Evolutionary conservation across 1,284 basidiomycete species (phyloP).

Genomic region (Flammula alnicola): DNA sequence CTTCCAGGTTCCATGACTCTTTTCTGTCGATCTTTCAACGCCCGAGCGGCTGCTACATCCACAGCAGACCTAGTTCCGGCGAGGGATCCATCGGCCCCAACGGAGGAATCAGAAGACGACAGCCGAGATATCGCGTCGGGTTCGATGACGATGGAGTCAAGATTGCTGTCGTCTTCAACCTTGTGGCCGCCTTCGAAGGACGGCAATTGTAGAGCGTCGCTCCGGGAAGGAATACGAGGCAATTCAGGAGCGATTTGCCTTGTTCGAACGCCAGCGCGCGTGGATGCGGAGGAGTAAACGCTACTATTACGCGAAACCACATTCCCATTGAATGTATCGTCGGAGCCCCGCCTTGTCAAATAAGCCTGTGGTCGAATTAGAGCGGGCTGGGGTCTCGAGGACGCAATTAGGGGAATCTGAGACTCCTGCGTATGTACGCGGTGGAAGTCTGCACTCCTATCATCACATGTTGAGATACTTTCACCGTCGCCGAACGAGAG

Average conservation of each 20-base stretch:
- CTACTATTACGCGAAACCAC: slow-evolving; percentile 17
- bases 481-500: slow-evolving; percentile 25
- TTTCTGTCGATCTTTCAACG: slow-evolving; percentile 10
- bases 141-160: slow-evolving; percentile 1
- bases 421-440: slow-evolving; percentile 2
- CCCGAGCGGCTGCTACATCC: slow-evolving; percentile 6
- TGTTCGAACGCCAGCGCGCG: slow-evolving; percentile 1
- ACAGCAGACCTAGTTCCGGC: slow-evolving; percentile 1
- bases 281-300: slow-evolving; percentile 18
- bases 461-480: slow-evolving; percentile 13
- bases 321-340: slow-evolving; percentile 5
- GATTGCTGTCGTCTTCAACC: not conserved
- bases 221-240: slow-evolving; percentile 2
- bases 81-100: not conserved
- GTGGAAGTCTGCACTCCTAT: not conserved
- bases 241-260: not conserved
- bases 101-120: slow-evolving; percentile 16
- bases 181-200: not conserved
- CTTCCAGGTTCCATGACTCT: not conserved
- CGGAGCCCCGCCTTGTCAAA: slow-evolving; percentile 10
- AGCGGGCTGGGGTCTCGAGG: slow-evolving; percentile 17
- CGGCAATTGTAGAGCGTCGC: no score
- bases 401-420: slow-evolving; percentile 20
- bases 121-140: slow-evolving; percentile 17
- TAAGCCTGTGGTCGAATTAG: slow-evolving; percentile 12